A percentile compares a stretch with the other conserved stretches of the same genome.
These are phyloP conservation scores for Botryotinia calthae DNA, from an alignment of 2,329 filamentous ascomycete species.

Conservation along the genomic window DNA sequence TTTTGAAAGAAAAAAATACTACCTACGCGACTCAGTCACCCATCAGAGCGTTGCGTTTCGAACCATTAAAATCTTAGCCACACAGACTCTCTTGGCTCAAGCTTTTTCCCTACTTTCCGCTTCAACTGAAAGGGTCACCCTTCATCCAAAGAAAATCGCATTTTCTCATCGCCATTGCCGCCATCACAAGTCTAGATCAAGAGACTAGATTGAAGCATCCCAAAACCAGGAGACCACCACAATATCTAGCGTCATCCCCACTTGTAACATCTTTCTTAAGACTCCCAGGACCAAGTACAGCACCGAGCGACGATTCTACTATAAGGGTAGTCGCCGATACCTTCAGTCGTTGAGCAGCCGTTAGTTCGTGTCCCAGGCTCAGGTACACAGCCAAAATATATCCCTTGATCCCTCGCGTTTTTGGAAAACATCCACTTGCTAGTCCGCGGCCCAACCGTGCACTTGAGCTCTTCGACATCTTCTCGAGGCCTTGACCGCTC, in stretches of 20 bases:
- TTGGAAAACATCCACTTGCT: neutral
- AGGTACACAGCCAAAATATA: neutral
- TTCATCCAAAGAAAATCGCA: constrained; percentile 12
- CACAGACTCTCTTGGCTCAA: constrained; percentile 14
- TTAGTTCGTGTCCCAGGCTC: constrained; percentile 18
- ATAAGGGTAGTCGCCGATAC: constrained; percentile 17
- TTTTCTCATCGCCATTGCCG: constrained; percentile 13
- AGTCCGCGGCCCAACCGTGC: constrained; percentile 20
- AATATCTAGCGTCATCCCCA: constrained; percentile 15
- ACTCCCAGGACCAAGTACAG: constrained; percentile 15
- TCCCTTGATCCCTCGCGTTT: constrained; percentile 10
- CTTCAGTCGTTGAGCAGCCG: constrained; percentile 21
- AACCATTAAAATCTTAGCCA: neutral
- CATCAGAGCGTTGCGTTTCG: constrained; percentile 15
- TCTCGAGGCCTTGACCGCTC: constrained; percentile 16
- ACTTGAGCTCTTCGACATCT: constrained; percentile 14
- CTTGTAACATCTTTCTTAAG: constrained; percentile 20
- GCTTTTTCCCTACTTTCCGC: neutral
- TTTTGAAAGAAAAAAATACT: constrained; percentile 1
- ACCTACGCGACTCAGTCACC: constrained; percentile 11
- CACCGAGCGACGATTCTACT: constrained; percentile 17
- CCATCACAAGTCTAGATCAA: constrained; percentile 18
- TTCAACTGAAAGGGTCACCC: constrained; percentile 16
- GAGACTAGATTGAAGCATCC: neutral
- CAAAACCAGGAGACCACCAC: constrained; percentile 7